These are phyloP conservation scores for Ceratocystis colombiana DNA, from an alignment of 2,329 filamentous ascomycete genomes.

Conservation along the genomic window DNA sequence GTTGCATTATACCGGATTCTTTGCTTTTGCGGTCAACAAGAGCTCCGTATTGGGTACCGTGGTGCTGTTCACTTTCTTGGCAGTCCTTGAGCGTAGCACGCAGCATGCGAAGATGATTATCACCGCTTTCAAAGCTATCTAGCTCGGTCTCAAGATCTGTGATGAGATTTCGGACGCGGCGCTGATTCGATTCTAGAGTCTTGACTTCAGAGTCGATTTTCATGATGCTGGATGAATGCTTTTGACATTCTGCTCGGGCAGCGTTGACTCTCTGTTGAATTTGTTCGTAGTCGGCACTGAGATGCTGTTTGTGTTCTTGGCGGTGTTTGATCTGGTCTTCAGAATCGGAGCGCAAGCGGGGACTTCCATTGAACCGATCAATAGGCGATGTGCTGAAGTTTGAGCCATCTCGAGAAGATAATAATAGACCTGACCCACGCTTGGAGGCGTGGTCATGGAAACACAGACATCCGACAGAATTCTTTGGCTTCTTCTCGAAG, in stretches of 20 bases:
- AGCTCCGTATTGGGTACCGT: constrained; percentile 47
- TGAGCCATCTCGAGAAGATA: constrained; percentile 61
- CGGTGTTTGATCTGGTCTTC: constrained; percentile 53
- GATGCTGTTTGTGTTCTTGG: constrained; percentile 42
- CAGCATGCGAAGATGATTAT: constrained; percentile 53
- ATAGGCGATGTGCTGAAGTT: constrained; percentile 43
- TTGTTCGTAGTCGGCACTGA: constrained; percentile 45
- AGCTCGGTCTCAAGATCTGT: constrained; percentile 47
- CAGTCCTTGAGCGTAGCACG: constrained; percentile 47
- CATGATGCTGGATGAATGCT: constrained; percentile 38
- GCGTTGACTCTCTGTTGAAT: constrained; percentile 42
- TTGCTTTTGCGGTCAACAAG: constrained; percentile 41
- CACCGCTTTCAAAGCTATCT: constrained; percentile 56
- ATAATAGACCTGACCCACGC: constrained; percentile 39
- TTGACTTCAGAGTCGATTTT: constrained; percentile 30
- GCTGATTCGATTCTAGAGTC: constrained; percentile 30
- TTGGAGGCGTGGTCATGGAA: constrained; percentile 47
- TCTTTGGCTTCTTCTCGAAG: constrained; percentile 50
- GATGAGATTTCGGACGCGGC: constrained; percentile 33
- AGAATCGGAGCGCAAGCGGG: constrained; percentile 72
- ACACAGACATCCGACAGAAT: constrained; percentile 64
- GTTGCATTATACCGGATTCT: constrained; percentile 29
- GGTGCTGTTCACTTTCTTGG: constrained; percentile 38
- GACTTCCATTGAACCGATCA: constrained; percentile 41
- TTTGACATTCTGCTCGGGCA: constrained; percentile 41